These are phyloP conservation scores for Casuarina glauca DNA, from an alignment of 306 rosid genomes.

Conservation along the genomic window DNA sequence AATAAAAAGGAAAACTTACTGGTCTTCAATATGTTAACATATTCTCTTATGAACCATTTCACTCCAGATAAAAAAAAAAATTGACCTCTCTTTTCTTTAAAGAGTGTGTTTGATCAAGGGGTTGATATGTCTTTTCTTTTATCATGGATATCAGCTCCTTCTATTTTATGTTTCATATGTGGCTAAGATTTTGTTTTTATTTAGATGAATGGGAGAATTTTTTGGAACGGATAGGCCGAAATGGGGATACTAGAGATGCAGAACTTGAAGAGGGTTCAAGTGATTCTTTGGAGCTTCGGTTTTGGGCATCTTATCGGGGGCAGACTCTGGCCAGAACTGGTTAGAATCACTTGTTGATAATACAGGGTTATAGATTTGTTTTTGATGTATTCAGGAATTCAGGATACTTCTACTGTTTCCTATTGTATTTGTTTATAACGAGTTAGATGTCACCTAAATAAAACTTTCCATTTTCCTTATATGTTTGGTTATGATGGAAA, in stretches of 20 bases:
- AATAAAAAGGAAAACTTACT: too few relatives aligned
- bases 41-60: not conserved
- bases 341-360: conserved; percentile 28
- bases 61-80: not conserved
- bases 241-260: conserved; percentile 61
- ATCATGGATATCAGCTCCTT: not conserved
- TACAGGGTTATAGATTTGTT: not conserved
- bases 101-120: not conserved
- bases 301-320: conserved; percentile 96
- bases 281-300: conserved; percentile 88
- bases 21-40: not conserved
- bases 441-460: not conserved
- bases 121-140: not conserved
- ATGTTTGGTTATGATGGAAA: conserved; percentile 29
- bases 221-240: conserved; percentile 86
- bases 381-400: conserved; percentile 11
- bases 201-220: conserved; percentile 96
- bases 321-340: conserved; percentile 99
- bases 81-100: not conserved
- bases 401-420: conserved; percentile 9
- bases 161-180: not conserved
- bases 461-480: conserved; percentile 7
- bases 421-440: not conserved
- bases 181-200: conserved; percentile 13
- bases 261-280: conserved; percentile 75